These are phyloP conservation scores for Isabelozyma heimii DNA, from an alignment of 805 yeast genomes.

Conservation along the genomic window DNA sequence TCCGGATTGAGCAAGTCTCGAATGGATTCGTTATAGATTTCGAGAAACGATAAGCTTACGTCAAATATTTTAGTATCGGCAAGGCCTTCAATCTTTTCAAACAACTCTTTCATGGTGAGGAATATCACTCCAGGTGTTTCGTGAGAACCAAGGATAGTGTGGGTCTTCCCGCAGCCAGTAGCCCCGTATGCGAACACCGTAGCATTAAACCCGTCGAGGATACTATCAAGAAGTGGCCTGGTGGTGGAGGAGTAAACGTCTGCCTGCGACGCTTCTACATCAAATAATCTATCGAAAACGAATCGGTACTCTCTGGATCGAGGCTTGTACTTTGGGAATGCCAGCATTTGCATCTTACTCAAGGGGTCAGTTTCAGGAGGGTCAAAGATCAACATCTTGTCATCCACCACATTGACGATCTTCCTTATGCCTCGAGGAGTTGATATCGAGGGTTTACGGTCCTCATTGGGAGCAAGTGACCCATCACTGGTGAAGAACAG, in stretches of 20 bases:
- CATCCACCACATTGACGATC: conserved; percentile 78
- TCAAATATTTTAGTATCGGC: conserved; percentile 57
- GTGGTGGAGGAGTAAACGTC: conserved; percentile 70
- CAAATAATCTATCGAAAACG: conserved; percentile 79
- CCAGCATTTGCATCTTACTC: conserved; percentile 45
- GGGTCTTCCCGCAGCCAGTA: conserved; percentile 97
- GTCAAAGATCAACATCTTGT: conserved; percentile 81
- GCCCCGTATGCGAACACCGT: conserved; percentile 97
- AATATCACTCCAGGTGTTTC: conserved; percentile 78
- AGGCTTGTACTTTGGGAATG: conserved; percentile 38
- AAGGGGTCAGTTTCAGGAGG: conserved; percentile 73
- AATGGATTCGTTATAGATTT: conserved; percentile 88
- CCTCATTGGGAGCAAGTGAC: conserved; percentile 29
- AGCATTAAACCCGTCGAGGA: conserved; percentile 83
- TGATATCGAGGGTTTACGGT: conserved; percentile 1
- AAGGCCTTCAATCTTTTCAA: conserved; percentile 54
- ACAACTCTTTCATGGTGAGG: conserved; percentile 74
- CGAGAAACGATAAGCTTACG: conserved; percentile 70
- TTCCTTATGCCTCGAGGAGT: conserved; percentile 58
- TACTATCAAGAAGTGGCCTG: conserved; percentile 66
- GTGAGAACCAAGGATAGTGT: conserved; percentile 77
- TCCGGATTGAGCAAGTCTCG: conserved; percentile 72
- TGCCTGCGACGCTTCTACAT: conserved; percentile 58
- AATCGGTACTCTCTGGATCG: conserved; percentile 72
- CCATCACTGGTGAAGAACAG: conserved; percentile 54